Conservation (phyloP, 1,139 yeast species). For the Suhomyces maxii region DNA sequence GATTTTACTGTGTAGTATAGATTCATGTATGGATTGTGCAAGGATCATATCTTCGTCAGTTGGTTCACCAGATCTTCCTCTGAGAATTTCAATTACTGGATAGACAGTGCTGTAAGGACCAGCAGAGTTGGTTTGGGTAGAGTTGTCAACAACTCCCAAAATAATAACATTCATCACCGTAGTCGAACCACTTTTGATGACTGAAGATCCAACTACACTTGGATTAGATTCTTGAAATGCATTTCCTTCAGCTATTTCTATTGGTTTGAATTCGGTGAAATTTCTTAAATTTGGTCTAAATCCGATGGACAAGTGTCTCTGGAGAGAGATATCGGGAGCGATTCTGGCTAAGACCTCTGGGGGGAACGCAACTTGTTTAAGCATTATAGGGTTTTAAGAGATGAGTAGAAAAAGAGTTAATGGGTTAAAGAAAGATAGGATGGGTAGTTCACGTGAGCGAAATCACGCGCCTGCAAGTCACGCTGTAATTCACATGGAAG, state of each 20-base stretch:
- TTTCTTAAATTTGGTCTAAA: constrained; percentile 71
- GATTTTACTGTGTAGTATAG: constrained; percentile 54
- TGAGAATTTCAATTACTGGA: constrained; percentile 78
- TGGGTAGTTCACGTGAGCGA: not conserved
- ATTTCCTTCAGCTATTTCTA: constrained; percentile 44
- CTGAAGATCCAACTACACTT: constrained; percentile 66
- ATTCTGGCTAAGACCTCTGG: constrained; percentile 82
- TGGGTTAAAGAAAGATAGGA: not conserved
- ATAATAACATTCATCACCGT: constrained; percentile 74
- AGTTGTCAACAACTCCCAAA: constrained; percentile 56
- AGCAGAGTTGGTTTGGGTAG: constrained; percentile 7
- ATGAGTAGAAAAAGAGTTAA: constrained; percentile 4
- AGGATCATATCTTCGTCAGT: constrained; percentile 87
- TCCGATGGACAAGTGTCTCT: constrained; percentile 73
- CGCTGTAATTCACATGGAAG: not conserved
- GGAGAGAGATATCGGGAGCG: constrained; percentile 81
- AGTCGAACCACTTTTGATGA: constrained; percentile 73
- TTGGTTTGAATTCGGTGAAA: constrained; percentile 69
- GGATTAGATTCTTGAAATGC: constrained; percentile 32
- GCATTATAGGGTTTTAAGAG: constrained; percentile 2
- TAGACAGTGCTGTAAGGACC: constrained; percentile 50
- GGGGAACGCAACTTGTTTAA: constrained; percentile 57
- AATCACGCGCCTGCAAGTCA: not conserved
- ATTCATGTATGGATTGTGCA: constrained; percentile 67
- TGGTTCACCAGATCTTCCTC: constrained; percentile 81